A percentile compares a stretch with the other conserved stretches of the same genome.
Conservation (phyloP, 1,284 basidiomycete species). For the Apiotrichum akiyoshidainum region DNA sequence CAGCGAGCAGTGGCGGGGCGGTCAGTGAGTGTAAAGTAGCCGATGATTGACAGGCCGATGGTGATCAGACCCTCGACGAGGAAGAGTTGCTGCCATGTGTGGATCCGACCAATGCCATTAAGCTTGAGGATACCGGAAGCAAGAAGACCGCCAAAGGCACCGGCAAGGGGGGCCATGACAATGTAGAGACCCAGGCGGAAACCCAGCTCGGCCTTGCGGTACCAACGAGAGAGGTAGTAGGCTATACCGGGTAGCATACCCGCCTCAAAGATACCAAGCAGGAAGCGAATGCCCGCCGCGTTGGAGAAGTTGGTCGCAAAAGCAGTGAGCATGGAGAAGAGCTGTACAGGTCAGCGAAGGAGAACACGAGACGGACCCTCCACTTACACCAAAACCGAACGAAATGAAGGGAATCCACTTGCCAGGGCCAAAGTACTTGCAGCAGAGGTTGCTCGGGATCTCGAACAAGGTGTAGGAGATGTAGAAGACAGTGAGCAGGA, state of each 20-base stretch:
- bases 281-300: slow-evolving; percentile 29
- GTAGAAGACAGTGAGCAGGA: slow-evolving; percentile 41
- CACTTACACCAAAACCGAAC: slow-evolving; percentile 18
- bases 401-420: slow-evolving; percentile 20
- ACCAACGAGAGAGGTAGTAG: slow-evolving; percentile 25
- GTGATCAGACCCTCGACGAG: slow-evolving; percentile 23
- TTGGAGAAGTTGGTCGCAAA: slow-evolving; percentile 32
- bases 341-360: slow-evolving; percentile 1
- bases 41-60: slow-evolving; percentile 14
- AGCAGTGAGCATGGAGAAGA: slow-evolving; percentile 22
- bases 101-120: slow-evolving; percentile 11
- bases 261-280: slow-evolving; percentile 29
- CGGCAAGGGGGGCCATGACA: slow-evolving; percentile 18
- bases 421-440: slow-evolving; percentile 20
- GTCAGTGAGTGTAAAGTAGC: slow-evolving; percentile 39
- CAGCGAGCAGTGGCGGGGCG: slow-evolving; percentile 33
- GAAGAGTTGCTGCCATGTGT: slow-evolving; percentile 22
- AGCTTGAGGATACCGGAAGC: slow-evolving; percentile 20
- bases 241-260: slow-evolving; percentile 27
- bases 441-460: slow-evolving; percentile 19
- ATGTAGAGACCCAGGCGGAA: slow-evolving; percentile 25
- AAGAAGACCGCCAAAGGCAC: slow-evolving; percentile 23
- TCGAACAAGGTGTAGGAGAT: slow-evolving; percentile 38
- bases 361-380: not conserved
- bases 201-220: slow-evolving; percentile 20